Conservation (phyloP, 2,329 filamentous ascomycete genomes). For the Pseudocercospora fijiensis region DNA sequence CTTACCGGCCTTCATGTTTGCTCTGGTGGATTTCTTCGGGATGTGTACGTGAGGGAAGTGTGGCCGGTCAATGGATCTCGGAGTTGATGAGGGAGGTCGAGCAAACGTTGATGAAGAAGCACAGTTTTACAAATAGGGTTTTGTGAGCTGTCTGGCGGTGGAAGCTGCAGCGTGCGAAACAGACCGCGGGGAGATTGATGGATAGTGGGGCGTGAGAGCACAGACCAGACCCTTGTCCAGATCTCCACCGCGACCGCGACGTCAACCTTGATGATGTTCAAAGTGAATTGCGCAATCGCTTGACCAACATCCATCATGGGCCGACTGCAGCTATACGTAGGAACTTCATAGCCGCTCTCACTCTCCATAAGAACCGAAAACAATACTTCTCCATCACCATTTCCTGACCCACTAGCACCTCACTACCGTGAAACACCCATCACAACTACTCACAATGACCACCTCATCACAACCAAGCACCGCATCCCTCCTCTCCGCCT, state of each 20-base stretch:
- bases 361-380: not conserved
- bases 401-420: not conserved
- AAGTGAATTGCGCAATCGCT: not conserved
- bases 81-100: constrained; percentile 12
- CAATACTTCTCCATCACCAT: not conserved
- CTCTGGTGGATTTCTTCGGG: constrained; percentile 11
- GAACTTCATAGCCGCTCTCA: not conserved
- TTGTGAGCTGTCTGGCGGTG: not conserved
- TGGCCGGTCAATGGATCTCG: constrained; percentile 6
- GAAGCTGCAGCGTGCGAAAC: constrained; percentile 3
- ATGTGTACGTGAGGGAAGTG: constrained; percentile 10
- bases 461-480: constrained; percentile 10
- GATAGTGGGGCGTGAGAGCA: not conserved
- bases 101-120: constrained; percentile 10
- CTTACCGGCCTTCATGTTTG: constrained; percentile 35
- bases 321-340: not conserved
- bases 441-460: not conserved
- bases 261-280: not conserved
- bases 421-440: not conserved
- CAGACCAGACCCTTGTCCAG: not conserved
- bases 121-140: constrained; percentile 8
- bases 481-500: constrained; percentile 32
- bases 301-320: not conserved
- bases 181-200: not conserved
- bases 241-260: not conserved